Base-by-base conservation (phyloP, 163 green algal genomes). In the Trebouxiophyceae sp. region DNA sequence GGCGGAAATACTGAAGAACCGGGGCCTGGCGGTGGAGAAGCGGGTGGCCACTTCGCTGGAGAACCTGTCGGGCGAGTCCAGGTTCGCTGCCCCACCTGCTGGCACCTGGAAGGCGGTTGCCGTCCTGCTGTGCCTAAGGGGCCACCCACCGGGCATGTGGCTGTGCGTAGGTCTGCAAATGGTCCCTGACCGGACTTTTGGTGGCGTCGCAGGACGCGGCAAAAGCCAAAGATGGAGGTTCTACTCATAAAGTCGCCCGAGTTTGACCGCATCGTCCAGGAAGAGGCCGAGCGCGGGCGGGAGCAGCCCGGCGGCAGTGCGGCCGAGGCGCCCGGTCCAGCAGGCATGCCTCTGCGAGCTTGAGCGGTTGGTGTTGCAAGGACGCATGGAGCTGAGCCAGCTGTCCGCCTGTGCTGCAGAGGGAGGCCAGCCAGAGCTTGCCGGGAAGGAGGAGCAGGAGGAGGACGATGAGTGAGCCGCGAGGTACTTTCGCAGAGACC, bases 1-100 rank as follows among this genome's bases (percentile, higher is more conserved):
- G 8, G 79, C 84, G 1, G 89, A 96, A 65, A 92, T 96, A 28
- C 75, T 96, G 20, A 96, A 95, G 72, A 90, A 86, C 62, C 74
- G 89, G 28, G 68, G 73, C 3, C 73, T 93, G 33, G 89, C 77
- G 2, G 70, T 86, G 1, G 83, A 92, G 60, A 88, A 85, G 44
- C 57, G 61, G n/a, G 28, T 84, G 5, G 60, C 57, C 32, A 84
- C 75, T 1, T 68, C 63, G 12, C 39, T 84, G 59, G 77, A 84
- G 50, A 44, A n/a, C 28, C 28, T 77, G 7, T 29, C 50, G 24
- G 67, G 72, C n/a, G 69, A 76, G 6, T 57, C 44, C 29, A 74
- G 69, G 57, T 76, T 31, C 2, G 50, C 23, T 59, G n/a, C n/a
- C n/a, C n/a, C n/a, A n/a, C n/a, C n/a, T n/a, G n/a, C n/a, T n/a